Conservation (phyloP, 805 yeast species). For the Metschnikowia kofuensis region DNA sequence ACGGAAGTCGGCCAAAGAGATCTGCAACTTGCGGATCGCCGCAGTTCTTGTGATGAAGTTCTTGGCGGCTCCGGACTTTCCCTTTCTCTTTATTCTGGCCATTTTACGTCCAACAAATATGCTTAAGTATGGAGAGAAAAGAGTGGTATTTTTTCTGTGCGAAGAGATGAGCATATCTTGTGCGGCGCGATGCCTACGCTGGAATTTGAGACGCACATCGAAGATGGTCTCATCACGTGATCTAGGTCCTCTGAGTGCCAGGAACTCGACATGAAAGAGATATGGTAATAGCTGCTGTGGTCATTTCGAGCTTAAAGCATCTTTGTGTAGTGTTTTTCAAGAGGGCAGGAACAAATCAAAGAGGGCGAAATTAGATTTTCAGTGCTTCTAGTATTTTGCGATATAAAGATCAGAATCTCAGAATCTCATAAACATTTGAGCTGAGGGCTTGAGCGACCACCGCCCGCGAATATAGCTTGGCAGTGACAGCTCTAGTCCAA, state of each 20-base stretch:
- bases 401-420: too few species aligned
- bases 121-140: constrained; percentile 1
- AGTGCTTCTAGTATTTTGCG: too few species aligned
- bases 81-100: constrained; percentile 79
- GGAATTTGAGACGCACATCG: not conserved
- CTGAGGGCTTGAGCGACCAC: too few species aligned
- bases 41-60: constrained; percentile 92
- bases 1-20: constrained; percentile 93
- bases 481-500: too few species aligned
- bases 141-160: constrained; percentile 10
- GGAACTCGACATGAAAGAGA: too few species aligned
- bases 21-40: constrained; percentile 88
- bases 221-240: not conserved
- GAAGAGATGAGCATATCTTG: constrained; percentile 12
- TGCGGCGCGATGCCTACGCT: constrained; percentile 10
- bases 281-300: too few species aligned
- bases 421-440: too few species aligned
- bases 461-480: too few species aligned
- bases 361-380: too few species aligned
- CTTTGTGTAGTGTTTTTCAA: not conserved
- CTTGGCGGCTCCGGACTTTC: constrained; percentile 84
- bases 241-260: not conserved
- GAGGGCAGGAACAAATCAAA: too few species aligned
- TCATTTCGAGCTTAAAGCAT: too few species aligned
- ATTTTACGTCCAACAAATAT: constrained; percentile 20